Evolutionary conservation across 768 basidiomycete species (phyloP), one percentile per base, ranked within the genome.

Genomic region (Collybia mongolica): DNA sequence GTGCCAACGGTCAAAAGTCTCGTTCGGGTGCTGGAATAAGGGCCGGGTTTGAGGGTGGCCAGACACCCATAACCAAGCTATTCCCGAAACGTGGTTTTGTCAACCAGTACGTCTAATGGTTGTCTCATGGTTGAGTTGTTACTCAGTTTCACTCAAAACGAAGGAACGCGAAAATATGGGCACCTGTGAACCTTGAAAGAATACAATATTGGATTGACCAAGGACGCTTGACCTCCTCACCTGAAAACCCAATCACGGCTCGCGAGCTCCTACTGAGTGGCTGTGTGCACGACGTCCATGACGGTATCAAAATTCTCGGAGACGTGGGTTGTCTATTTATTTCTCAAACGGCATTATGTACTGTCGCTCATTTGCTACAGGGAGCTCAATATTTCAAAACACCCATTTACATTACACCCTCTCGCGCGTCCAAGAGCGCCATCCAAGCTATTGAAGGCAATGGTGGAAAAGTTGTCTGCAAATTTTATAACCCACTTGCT

Each of bases 71-170:
- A 47, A 87, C 90, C 5, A 86, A 92, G 55, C 74, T 85, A 39
- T 90, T 95, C 63, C 97, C 97, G 5, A 99, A 99, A 74, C 80
- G 83, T 41, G 97, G 97, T 40, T 98, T 98, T 67, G 81, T 86
- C 51, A 98, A 97, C 70, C 82, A 83, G 96, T 97, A 59, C 61
- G 90, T 79, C 17, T 23, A 17, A 44, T 22, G 51, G 36, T 18
- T 18, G 1, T 17, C 17, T 46, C 22, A 24, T 18, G 32, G 15
- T 18, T 37, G 22, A 44, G 28, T 23, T 44, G 15, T 57, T 39
- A 28, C 37, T 24, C 24, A 2, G 37, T 23, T 11, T 22, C 6
- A 8, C 2, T 19, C 8, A 32, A 39, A n/a, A 19, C 19, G 5
- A 58, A 97, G 94, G 48, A 88, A 83, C 54, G 78, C 73, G 44